Percentiles rank a stretch among this genome's conserved stretches.
Evolutionary conservation across 495 filamentous ascomycete genomes (phyloP).

Genomic region (Aspergillus saccharolyticus): DNA sequence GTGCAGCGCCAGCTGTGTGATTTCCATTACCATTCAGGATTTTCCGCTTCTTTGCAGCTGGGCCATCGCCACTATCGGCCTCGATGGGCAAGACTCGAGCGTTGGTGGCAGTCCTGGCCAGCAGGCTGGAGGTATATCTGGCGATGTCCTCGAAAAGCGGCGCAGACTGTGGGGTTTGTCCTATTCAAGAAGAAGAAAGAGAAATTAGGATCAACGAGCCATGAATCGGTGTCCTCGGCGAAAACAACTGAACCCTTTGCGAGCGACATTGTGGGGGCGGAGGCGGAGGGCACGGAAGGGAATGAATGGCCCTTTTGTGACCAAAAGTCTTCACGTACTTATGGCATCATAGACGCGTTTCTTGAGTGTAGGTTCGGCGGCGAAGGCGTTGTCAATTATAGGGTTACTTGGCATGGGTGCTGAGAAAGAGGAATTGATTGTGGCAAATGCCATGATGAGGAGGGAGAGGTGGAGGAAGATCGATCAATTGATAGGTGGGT

Average conservation of each 20-base stretch:
- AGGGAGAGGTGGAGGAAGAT: not conserved
- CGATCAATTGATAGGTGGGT: too few relatives aligned
- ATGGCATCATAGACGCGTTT: constrained; percentile 49
- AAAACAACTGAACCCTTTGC: not conserved
- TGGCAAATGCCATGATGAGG: constrained; percentile 40
- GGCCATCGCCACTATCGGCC: constrained; percentile 29
- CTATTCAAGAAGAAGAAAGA: constrained; percentile 23
- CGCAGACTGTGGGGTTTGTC: constrained; percentile 33
- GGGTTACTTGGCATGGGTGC: constrained; percentile 20
- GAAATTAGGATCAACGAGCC: not conserved
- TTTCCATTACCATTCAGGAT: constrained; percentile 41
- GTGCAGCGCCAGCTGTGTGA: constrained; percentile 26
- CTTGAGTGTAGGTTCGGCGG: constrained; percentile 38
- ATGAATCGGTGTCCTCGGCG: not conserved
- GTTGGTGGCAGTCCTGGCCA: constrained; percentile 29
- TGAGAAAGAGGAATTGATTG: constrained; percentile 29
- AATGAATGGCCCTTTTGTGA: not conserved
- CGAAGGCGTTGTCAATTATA: constrained; percentile 43
- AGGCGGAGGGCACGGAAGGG: too few relatives aligned
- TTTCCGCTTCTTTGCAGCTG: constrained; percentile 52
- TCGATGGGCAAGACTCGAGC: constrained; percentile 21
- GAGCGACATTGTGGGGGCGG: not conserved
- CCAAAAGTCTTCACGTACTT: constrained; percentile 25
- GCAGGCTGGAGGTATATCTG: constrained; percentile 42
- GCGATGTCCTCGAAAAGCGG: constrained; percentile 47